A percentile compares a stretch with the other conserved stretches of the same genome.
These are phyloP conservation scores for Calonectria hongkongensis DNA, from an alignment of 2,329 filamentous ascomycete species.

Conservation along the genomic window DNA sequence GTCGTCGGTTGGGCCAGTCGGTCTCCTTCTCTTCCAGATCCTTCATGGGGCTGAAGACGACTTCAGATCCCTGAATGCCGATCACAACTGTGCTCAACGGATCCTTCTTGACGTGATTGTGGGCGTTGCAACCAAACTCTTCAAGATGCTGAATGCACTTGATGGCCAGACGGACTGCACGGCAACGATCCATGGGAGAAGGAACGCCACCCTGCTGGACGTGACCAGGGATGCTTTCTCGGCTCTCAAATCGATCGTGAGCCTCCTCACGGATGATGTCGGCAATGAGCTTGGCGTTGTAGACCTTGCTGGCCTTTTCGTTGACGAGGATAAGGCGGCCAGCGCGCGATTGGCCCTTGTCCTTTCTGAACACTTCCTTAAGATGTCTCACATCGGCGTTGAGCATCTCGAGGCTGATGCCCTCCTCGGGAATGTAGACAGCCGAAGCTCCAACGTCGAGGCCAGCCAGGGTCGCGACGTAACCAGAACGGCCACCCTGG, in stretches of 20 bases:
- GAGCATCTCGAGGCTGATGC: slow-evolving; percentile 94
- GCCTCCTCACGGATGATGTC: slow-evolving; percentile 97
- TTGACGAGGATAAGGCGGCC: slow-evolving; percentile 98
- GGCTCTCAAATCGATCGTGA: slow-evolving; percentile 92
- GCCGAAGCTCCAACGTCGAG: slow-evolving; percentile 93
- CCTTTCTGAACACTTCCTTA: slow-evolving; percentile 87
- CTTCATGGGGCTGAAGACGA: slow-evolving; percentile 90
- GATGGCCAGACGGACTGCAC: slow-evolving; percentile 93
- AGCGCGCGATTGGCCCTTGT: slow-evolving; percentile 91
- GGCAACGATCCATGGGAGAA: slow-evolving; percentile 95
- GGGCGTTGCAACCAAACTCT: slow-evolving; percentile 79
- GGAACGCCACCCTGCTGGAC: slow-evolving; percentile 96
- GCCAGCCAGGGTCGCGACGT: slow-evolving; percentile 92
- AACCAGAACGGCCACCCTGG: slow-evolving; percentile 95
- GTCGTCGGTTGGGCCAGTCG: slow-evolving; percentile 93
- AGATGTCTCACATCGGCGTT: slow-evolving; percentile 92
- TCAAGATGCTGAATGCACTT: slow-evolving; percentile 96
- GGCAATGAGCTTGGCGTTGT: slow-evolving; percentile 93
- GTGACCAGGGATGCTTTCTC: slow-evolving; percentile 93
- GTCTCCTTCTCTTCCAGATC: slow-evolving; percentile 89
- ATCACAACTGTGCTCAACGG: slow-evolving; percentile 87
- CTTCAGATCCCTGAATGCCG: slow-evolving; percentile 91
- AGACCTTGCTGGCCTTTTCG: slow-evolving; percentile 92
- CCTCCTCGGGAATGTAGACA: slow-evolving; percentile 98
- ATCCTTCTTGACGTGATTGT: slow-evolving; percentile 82